phyloP scores from a whole-genome alignment of 2,329 filamentous ascomycete genomes.

The Didymella glomerata region DNA sequence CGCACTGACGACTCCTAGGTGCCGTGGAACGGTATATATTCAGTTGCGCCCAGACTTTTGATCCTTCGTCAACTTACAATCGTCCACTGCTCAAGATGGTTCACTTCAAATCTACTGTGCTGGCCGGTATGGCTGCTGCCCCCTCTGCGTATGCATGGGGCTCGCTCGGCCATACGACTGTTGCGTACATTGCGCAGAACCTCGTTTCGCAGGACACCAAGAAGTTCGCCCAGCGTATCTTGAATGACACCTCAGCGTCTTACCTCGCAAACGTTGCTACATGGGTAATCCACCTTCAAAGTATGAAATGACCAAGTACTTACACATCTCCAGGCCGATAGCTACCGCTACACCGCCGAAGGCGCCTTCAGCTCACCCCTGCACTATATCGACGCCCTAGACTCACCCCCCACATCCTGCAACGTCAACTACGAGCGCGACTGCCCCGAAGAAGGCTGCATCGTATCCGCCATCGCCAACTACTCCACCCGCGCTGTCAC shows the following conservation, averaged over 20 bases:
- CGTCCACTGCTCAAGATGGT: conserved; percentile 30
- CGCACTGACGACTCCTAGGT: conserved; percentile 8
- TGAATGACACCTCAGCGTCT: conserved; percentile 54
- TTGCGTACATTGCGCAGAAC: conserved; percentile 63
- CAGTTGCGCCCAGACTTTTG: conserved; percentile 5
- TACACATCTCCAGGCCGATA: conserved; percentile 52
- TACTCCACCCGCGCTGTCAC: conserved; percentile 52
- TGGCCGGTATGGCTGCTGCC: conserved; percentile 37
- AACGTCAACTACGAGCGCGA: conserved; percentile 61
- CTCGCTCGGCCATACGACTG: conserved; percentile 61
- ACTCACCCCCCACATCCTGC: conserved; percentile 58
- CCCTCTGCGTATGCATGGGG: conserved; percentile 59
- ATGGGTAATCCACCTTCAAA: conserved; percentile 48
- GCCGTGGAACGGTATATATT: conserved; percentile 18
- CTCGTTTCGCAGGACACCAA: conserved; percentile 56
- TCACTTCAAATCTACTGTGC: conserved; percentile 31
- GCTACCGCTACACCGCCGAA: conserved; percentile 58
- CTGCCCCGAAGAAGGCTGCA: conserved; percentile 60
- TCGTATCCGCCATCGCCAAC: conserved; percentile 63
- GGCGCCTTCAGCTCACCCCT: conserved; percentile 58
- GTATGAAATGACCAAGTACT: neutral
- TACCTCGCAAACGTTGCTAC: conserved; percentile 63
- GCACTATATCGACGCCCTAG: conserved; percentile 63
- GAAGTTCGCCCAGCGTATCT: conserved; percentile 54
- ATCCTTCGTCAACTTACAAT: neutral